Base-by-base conservation (phyloP, 768 basidiomycete species). In the Megacollybia marginata region DNA sequence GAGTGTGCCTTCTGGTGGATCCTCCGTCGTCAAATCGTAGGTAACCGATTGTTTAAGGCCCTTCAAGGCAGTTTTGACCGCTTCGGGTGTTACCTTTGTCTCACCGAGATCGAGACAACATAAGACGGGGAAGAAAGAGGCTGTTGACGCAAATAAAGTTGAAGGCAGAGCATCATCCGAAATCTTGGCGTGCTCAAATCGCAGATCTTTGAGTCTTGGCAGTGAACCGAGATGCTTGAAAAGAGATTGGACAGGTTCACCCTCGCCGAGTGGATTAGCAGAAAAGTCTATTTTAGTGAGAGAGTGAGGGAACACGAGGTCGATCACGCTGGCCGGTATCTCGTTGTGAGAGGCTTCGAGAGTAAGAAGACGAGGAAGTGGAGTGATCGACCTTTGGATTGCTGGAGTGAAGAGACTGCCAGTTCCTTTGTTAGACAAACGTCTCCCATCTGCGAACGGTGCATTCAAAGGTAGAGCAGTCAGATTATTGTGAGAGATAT, bases 311-410 rank as follows among this genome's bases (percentile, higher is more conserved):
- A 91, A 55, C 44, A 54, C 47, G 38, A 64, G 54, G 57, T 88
- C 79, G 54, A 92, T 79, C 2, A 70, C 62, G 12, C 63, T 62
- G 8, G 83, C 78, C 2, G 65, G 57, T 33, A 92, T 71, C 52
- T 75, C 73, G 66, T 92, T 92, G 62, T 81, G 67, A 1, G 87
- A 85, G 13, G 70, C 79, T 46, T 89, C 72, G 19, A 92, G 69
- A 18, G 65, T 69, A n/a, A 74, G 55, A 40, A 92, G 79, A 44
- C 76, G 73, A 19, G 88, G 88, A 9, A 90, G 64, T 1, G 87
- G 84, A 1, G 72, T 63, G 2, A 73, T 73, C 10, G 89, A 79
- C 33, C 87, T 80, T 5, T 70, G 69, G 52, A 90, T 71, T 23
- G 71, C 72, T 10, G 81, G 78, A 8, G 74, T 70, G 57, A 88